A percentile compares a stretch with the other conserved stretches of the same genome.
These are phyloP conservation scores for Stachybotrys echinatus DNA, from an alignment of 2,329 filamentous ascomycete genomes.

Conservation along the genomic window DNA sequence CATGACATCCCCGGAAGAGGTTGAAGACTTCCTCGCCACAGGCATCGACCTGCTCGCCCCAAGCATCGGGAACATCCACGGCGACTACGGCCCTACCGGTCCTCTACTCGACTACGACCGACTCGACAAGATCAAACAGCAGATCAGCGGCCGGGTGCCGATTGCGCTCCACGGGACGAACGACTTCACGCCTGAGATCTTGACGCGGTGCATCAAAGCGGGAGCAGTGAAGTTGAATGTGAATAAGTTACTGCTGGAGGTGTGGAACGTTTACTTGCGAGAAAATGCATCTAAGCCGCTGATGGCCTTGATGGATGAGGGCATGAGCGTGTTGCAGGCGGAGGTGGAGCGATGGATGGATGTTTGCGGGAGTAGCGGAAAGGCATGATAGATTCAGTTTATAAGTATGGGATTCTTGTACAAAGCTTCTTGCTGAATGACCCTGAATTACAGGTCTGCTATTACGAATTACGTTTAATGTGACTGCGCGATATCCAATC, in stretches of 20 bases:
- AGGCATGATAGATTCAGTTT: no score
- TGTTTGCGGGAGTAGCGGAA: slow-evolving; percentile 11
- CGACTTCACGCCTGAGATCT: slow-evolving; percentile 43
- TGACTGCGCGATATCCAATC: no score
- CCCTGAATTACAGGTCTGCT: no score
- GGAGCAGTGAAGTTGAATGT: slow-evolving; percentile 55
- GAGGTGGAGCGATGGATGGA: slow-evolving; percentile 14
- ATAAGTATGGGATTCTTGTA: not conserved
- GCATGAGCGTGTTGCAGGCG: slow-evolving; percentile 7
- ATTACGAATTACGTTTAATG: no score
- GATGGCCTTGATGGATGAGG: slow-evolving; percentile 9
- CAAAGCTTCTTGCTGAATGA: no score
- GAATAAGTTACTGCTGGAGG: slow-evolving; percentile 45
- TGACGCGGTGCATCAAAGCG: slow-evolving; percentile 43
- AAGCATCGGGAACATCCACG: slow-evolving; percentile 73
- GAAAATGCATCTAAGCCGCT: slow-evolving; percentile 4
- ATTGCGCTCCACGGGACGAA: slow-evolving; percentile 53
- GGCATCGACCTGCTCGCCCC: slow-evolving; percentile 72
- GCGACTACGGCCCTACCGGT: slow-evolving; percentile 63
- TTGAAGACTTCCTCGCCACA: slow-evolving; percentile 63
- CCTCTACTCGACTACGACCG: slow-evolving; percentile 50
- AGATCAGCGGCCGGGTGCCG: slow-evolving; percentile 31
- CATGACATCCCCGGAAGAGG: slow-evolving; percentile 64
- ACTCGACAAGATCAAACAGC: slow-evolving; percentile 27
- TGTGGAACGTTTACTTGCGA: slow-evolving; percentile 7